Evolutionary conservation across 2,329 filamentous ascomycete genomes (phyloP).

Genomic region (Didymella arachidicola): DNA sequence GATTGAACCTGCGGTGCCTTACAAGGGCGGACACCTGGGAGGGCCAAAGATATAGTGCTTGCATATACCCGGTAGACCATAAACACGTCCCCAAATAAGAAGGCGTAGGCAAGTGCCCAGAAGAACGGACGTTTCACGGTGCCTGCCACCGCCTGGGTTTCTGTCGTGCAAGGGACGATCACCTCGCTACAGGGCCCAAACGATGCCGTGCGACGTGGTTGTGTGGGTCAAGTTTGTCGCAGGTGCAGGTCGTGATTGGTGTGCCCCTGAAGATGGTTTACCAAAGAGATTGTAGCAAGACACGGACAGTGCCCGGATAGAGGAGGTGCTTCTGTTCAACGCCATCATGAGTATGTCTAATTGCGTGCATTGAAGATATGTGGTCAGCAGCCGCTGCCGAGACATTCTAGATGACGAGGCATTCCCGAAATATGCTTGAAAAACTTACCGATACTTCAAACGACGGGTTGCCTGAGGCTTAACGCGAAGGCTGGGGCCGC

Average conservation of each 20-base stretch:
- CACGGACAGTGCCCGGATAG: constrained; percentile 6
- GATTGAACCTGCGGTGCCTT: neutral
- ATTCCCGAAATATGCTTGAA: constrained; percentile 21
- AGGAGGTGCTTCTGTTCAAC: constrained; percentile 11
- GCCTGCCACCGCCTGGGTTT: neutral
- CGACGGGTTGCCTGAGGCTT: constrained; percentile 7
- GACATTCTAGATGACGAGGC: constrained; percentile 8
- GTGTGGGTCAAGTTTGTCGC: constrained; percentile 13
- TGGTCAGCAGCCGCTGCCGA: neutral
- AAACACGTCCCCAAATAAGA: constrained; percentile 31
- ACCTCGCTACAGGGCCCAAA: constrained; percentile 13
- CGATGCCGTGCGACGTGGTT: constrained; percentile 18
- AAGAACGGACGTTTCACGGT: constrained; percentile 14
- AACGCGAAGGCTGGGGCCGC: neutral
- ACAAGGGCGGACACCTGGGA: neutral
- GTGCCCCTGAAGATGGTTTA: constrained; percentile 9
- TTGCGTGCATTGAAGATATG: neutral
- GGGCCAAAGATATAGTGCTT: constrained; percentile 11
- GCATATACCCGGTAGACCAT: constrained; percentile 16
- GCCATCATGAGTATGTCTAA: constrained; percentile 6
- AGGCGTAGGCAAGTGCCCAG: constrained; percentile 23
- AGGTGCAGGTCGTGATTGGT: constrained; percentile 12
- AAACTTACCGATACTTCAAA: constrained; percentile 23
- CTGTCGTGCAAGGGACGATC: constrained; percentile 23
- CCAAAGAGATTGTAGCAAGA: constrained; percentile 12